Evolutionary conservation across 192 early-diverging fungal genomes (phyloP), one percentile per base, ranked within the genome.

Genomic region (Coemansia sp.): DNA sequence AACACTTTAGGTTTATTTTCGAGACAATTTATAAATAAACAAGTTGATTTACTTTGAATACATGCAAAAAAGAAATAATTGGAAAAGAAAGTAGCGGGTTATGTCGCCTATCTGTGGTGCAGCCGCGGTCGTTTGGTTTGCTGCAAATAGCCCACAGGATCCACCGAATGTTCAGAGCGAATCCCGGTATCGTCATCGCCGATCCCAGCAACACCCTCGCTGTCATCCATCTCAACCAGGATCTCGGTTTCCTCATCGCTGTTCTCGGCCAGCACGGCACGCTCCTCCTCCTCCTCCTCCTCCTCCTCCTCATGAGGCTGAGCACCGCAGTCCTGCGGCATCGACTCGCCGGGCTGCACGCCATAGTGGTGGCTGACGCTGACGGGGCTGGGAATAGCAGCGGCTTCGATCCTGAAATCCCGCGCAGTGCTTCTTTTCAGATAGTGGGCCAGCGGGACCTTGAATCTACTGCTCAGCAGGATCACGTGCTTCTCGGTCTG

Each of bases 371-470:
- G 15, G 9, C 3, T 6, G 37, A 59, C 39, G 10, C 2, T 0
- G 12, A 61, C 40, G 1, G 54, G 44, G 0, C 61, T 69, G 4
- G 73, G 67, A 84, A 82, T 12, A 71, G 62, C 50, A 77, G 80
- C 56, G 77, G 72, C 45, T 26, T 89, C 77, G 63, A 95, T 92
- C 50, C 80, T 84, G 52, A 95, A 95, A 54, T 95, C 93, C 41
- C 91, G 81, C 3, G 90, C 89, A 0, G 91, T 93, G 68, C 92
- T 91, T 21, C 91, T 80, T 64, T 91, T 88, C 68, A 93, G 84
- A 61, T 91, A 89, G 52, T 92, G 89, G 39, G 90, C 89, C 47
- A 95, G 57, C 48, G 92, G 84, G 0, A 89, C 87, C 56, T 90
- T 92, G 65, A 88, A 84, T 56, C 90, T 92, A 23, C 87, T 88